Evolutionary conservation across 2,329 filamentous ascomycete genomes (phyloP).

Genomic region (Colletotrichum aenigma): DNA sequence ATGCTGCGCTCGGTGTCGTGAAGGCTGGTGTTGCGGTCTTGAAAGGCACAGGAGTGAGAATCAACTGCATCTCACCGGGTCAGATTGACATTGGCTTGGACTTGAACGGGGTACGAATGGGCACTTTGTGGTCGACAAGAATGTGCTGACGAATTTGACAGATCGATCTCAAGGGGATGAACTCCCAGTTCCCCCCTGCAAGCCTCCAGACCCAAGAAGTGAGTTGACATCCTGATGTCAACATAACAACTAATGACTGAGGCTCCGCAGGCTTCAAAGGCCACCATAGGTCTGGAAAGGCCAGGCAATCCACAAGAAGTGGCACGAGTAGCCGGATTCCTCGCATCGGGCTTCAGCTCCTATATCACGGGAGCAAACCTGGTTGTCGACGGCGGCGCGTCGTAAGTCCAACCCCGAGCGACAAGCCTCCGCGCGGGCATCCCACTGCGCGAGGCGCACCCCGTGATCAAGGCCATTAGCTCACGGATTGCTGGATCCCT

Average conservation of each 20-base stretch:
- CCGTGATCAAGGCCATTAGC: background rate
- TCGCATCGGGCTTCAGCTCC: conserved; percentile 65
- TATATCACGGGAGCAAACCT: conserved; percentile 68
- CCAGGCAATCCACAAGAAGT: conserved; percentile 63
- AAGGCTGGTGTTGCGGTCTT: conserved; percentile 60
- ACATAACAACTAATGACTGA: background rate
- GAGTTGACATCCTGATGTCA: background rate
- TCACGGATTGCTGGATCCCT: conserved; percentile 6
- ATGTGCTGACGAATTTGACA: conserved; percentile 22
- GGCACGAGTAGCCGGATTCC: conserved; percentile 63
- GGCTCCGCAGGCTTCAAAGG: conserved; percentile 42
- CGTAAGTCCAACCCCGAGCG: conserved; percentile 28
- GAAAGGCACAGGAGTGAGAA: conserved; percentile 62
- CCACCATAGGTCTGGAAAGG: conserved; percentile 61
- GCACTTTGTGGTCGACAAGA: too few species aligned
- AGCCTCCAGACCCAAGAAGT: conserved; percentile 54
- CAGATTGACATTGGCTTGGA: conserved; percentile 44
- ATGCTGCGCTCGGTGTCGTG: conserved; percentile 66
- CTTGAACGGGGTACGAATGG: conserved; percentile 41
- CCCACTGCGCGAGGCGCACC: background rate
- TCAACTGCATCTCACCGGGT: conserved; percentile 55
- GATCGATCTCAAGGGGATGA: conserved; percentile 55
- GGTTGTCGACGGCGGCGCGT: conserved; percentile 65
- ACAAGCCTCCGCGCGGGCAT: background rate
- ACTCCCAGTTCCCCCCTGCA: conserved; percentile 58